Percentiles rank a stretch among this genome's conserved stretches.
phyloP scores from a whole-genome alignment of 306 rosid genomes.

The Prunus dulcis region DNA sequence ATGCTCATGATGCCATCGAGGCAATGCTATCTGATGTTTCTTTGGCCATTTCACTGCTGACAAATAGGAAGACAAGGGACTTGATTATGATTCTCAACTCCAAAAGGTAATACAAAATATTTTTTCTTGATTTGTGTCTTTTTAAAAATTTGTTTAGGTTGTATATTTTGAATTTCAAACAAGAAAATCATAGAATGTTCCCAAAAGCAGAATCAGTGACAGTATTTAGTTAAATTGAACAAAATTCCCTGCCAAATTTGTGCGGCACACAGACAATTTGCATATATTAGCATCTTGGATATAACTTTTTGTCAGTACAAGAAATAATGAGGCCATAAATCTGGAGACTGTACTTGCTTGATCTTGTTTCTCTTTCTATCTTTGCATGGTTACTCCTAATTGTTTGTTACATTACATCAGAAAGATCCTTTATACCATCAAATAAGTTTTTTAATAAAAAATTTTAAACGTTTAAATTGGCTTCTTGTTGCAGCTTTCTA shows the following conservation, averaged over 20 bases:
- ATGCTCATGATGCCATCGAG: slow-evolving; percentile 67
- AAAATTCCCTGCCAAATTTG: neutral
- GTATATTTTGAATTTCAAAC: neutral
- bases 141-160: neutral
- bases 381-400: neutral
- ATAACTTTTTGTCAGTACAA: neutral
- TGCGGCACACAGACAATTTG: neutral
- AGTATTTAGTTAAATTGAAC: neutral
- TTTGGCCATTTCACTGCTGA: slow-evolving; percentile 72
- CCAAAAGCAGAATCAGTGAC: neutral
- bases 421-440: neutral
- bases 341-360: neutral
- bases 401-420: neutral
- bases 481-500: neutral
- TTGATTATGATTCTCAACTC: slow-evolving; percentile 94
- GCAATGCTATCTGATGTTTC: slow-evolving; percentile 67
- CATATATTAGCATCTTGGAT: neutral
- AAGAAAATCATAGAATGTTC: neutral
- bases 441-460: neutral
- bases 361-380: neutral
- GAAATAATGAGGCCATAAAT: neutral
- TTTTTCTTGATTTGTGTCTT: neutral
- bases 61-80: slow-evolving; percentile 81
- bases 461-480: no score
- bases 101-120: slow-evolving; percentile 49